Base-by-base conservation (phyloP, 164 flowering plant species). In the Santalum album region DNA sequence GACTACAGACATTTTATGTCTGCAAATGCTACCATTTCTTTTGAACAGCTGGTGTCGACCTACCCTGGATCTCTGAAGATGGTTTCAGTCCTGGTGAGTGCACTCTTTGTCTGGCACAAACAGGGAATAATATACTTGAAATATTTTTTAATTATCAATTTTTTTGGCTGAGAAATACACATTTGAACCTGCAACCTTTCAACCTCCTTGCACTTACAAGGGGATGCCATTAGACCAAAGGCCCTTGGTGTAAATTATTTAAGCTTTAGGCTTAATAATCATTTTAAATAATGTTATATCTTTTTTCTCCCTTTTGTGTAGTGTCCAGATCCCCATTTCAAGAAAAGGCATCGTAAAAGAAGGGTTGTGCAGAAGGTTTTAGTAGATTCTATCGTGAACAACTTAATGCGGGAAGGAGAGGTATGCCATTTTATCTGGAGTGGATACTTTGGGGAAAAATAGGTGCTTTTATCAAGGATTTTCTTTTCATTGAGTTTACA, bases 241-340 rank as follows among this genome's bases (percentile, higher is more conserved):
- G n/a, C n/a, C n/a, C n/a, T n/a, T n/a, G n/a, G 20, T 3, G 4
- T 2, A 42, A 42, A 6, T 42, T 9, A 17, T 20, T n/a, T 27
- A 24, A 18, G 21, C 10, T 21, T 10, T 3, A 19, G 19, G 16
- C 6, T 38, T n/a, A n/a, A n/a, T n/a, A n/a, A n/a, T n/a, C n/a
- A n/a, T n/a, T 35, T 32, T 32, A 32, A 6, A 9, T 25, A 7
- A 14, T 7, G 36, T 3, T 36, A 39, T n/a, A 22, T 14, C 19
- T n/a, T 39, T 4, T 4, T 53, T 39, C 17, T 56, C 14, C 1
- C 16, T 26, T 27, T 15, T 42, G 7, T 77, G 70, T 87, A 88
- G 98, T 92, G 96, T 55, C 96, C 98, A 25, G 98, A 92, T 66
- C 98, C 98, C 39, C 81, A 92, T 72, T 92, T 92, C 72, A 92